Base-by-base conservation (phyloP, 352 stramenopile genomes). In the Globisporangium nodosum region DNA sequence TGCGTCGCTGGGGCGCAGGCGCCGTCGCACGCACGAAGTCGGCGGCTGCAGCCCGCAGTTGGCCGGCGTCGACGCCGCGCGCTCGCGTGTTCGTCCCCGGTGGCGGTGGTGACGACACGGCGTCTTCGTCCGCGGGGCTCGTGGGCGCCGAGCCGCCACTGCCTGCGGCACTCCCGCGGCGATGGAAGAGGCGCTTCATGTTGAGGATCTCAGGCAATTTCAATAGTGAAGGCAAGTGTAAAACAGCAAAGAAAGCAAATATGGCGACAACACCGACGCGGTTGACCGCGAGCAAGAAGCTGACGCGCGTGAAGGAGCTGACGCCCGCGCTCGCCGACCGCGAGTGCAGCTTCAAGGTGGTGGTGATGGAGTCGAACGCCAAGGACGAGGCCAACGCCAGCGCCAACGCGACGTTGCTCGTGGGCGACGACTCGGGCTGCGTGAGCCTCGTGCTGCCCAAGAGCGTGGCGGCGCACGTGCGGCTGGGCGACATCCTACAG, bases 391-490 rank as follows among this genome's bases (percentile, higher is more conserved):
- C 66, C 30, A 85, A 88, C 53, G 55, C 68, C 27, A 89, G 78
- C 63, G 81, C 75, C 40, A 92, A 92, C 69, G 86, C 82, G 9
- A 94, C 86, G 63, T 66, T 95, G 48, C 61, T 95, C 13, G 76
- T 94, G 21, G 86, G 81, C 43, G 86, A 95, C 68, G 86, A 95
- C 54, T 81, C 86, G 20, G 84, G 78, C 52, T 89, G 78, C 55
- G 76, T 88, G 54, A 90, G 78, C 40, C 74, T 95, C 49, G 81
- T 95, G 64, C 71, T 95, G 58, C 78, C 74, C 52, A 88, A 91
- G 65, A 77, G 53, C 27, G 37, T 85, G 12, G 86, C 86, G 52
- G 40, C 76, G 58, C 80, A 90, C 61, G 58, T 94, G 56, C 84
- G 83, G 37, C 68, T 76, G 31, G 84, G 86, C 37, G 86, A 95